These are phyloP conservation scores for Phoma sp. DNA, from an alignment of 2,329 filamentous ascomycete genomes.

Conservation along the genomic window DNA sequence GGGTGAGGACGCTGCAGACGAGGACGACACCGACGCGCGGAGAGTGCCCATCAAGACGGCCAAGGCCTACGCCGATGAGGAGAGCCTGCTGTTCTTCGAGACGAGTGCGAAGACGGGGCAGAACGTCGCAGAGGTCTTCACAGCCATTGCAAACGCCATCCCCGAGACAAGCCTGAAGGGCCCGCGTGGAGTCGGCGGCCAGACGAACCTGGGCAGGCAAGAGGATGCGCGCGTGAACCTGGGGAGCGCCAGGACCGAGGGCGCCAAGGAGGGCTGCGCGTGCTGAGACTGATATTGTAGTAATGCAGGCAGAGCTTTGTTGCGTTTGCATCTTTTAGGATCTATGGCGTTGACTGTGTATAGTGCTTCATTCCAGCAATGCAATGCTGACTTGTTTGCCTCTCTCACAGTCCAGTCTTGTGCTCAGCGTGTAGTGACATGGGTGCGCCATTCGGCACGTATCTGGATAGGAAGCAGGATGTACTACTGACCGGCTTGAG, in stretches of 20 bases:
- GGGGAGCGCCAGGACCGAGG: conserved; percentile 71
- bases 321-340: not conserved
- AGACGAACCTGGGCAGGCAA: conserved; percentile 62
- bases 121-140: conserved; percentile 96
- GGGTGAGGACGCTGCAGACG: conserved; percentile 60
- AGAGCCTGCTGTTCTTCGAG: conserved; percentile 94
- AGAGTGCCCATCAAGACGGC: conserved; percentile 93
- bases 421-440: conserved; percentile 1
- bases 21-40: conserved; percentile 74
- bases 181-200: conserved; percentile 69
- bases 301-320: conserved; percentile 10
- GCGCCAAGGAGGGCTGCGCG: conserved; percentile 89
- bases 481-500: conserved; percentile 2
- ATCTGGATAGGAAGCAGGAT: not conserved
- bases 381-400: too few relatives aligned
- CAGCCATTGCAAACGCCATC: conserved; percentile 96
- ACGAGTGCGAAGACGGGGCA: conserved; percentile 95
- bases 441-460: conserved; percentile 9
- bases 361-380: conserved; percentile 6
- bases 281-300: conserved; percentile 61
- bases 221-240: conserved; percentile 81
- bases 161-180: conserved; percentile 96
- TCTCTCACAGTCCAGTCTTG: not conserved
- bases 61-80: conserved; percentile 91
- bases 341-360: conserved; percentile 5